Evolutionary conservation across 306 rosid species (phyloP).

Genomic region (Trifolium dubium): DNA sequence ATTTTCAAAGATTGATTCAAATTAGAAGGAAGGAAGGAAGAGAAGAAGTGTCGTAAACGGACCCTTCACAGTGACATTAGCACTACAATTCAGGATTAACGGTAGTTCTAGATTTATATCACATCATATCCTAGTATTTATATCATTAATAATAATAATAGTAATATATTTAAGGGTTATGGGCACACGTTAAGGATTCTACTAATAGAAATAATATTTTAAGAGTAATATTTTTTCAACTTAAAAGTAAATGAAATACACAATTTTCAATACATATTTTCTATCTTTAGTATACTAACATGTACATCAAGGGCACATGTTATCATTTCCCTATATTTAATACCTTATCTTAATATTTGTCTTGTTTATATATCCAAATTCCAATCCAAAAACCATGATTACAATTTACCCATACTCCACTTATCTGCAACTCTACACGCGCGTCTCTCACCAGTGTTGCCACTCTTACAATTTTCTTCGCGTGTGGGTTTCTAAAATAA

Average conservation of each 20-base stretch:
- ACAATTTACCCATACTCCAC: neutral
- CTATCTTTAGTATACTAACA: too few relatives aligned
- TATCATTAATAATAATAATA: neutral
- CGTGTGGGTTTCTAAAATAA: neutral
- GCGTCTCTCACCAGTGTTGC: neutral
- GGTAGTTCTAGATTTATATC: neutral
- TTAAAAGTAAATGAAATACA: too few relatives aligned
- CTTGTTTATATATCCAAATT: neutral
- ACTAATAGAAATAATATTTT: too few relatives aligned
- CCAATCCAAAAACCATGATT: neutral
- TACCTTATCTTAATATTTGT: neutral
- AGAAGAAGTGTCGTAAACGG: slow-evolving; percentile 37
- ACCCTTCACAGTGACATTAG: neutral
- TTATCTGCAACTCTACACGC: neutral
- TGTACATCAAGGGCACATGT: too few relatives aligned
- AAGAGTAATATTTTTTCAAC: too few relatives aligned
- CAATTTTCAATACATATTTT: too few relatives aligned
- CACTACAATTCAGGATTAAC: neutral
- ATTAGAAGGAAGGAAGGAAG: slow-evolving; percentile 7
- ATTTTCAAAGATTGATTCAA: slow-evolving; percentile 1
- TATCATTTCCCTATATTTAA: too few relatives aligned
- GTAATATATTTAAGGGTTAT: too few relatives aligned
- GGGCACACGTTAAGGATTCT: too few relatives aligned
- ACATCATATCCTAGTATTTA: neutral
- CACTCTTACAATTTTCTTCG: neutral